Evolutionary conservation across 805 yeast species (phyloP).

Genomic region (Lachancea quebecensis): DNA sequence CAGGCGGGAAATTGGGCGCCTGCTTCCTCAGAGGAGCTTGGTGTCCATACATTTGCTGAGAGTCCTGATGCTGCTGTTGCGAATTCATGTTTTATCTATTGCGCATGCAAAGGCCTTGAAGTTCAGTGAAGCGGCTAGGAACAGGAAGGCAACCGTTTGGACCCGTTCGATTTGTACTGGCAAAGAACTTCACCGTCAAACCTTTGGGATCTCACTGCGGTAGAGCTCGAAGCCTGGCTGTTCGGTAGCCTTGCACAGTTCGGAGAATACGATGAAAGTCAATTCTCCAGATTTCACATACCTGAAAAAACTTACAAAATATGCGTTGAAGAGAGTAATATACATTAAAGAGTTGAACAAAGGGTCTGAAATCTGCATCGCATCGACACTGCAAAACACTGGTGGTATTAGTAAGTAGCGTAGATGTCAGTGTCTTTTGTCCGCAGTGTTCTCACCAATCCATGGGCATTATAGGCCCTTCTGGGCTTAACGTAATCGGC

Average conservation of each 20-base stretch:
- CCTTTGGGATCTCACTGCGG: too few relatives aligned
- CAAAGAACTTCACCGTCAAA: too few relatives aligned
- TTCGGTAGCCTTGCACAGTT: too few relatives aligned
- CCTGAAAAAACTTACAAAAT: too few relatives aligned
- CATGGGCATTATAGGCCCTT: conserved; percentile 25
- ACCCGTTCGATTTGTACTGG: too few relatives aligned
- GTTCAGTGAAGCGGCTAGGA: not conserved
- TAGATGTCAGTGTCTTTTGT: conserved; percentile 14
- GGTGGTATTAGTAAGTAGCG: conserved; percentile 8
- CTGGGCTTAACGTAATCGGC: conserved; percentile 22
- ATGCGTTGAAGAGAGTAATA: not conserved
- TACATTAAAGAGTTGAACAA: not conserved
- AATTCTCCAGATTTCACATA: too few relatives aligned
- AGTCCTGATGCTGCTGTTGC: conserved; percentile 5
- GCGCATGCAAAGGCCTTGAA: not conserved
- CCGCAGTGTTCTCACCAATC: conserved; percentile 23
- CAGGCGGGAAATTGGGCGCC: conserved; percentile 6
- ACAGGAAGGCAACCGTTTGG: too few relatives aligned
- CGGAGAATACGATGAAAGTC: too few relatives aligned
- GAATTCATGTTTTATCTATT: not conserved
- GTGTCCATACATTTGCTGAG: conserved; percentile 5
- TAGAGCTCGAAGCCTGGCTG: too few relatives aligned
- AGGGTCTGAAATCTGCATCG: too few relatives aligned
- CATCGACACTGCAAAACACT: too few relatives aligned
- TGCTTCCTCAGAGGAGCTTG: conserved; percentile 2